phyloP scores from a whole-genome alignment of 768 basidiomycete genomes.

The Cystobasidium tubakii region DNA sequence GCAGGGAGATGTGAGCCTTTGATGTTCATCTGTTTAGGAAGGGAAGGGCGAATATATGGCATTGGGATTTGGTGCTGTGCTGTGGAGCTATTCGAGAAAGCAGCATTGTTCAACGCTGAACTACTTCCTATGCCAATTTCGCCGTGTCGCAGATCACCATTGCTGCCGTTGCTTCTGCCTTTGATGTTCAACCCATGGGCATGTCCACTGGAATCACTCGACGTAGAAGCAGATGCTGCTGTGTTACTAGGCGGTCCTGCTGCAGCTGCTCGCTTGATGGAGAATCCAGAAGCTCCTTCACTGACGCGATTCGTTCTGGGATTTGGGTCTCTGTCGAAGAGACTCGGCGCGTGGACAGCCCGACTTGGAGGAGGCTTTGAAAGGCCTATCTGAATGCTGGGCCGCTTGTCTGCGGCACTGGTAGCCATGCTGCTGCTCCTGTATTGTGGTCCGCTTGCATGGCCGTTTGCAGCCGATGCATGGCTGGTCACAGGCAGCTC shows the following conservation, averaged over 20 bases:
- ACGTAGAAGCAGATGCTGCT: background rate
- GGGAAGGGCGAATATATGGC: background rate
- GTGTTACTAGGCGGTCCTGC: background rate
- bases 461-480: background rate
- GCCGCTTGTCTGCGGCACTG: background rate
- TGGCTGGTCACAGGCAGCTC: constrained; percentile 31
- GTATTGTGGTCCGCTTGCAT: background rate
- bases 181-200: background rate
- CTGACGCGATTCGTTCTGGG: background rate
- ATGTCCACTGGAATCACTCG: background rate
- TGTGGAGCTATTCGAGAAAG: background rate
- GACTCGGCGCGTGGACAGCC: background rate
- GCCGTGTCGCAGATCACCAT: background rate
- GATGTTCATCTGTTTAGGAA: background rate
- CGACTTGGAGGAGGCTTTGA: background rate
- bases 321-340: background rate
- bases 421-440: background rate
- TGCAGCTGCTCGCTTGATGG: background rate
- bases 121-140: background rate
- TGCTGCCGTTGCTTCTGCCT: background rate
- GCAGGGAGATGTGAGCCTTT: background rate
- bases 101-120: background rate
- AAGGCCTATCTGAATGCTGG: background rate
- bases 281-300: background rate
- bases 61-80: background rate